Conservation (phyloP, 306 rosid genomes). For the Astragalus membranaceus region DNA sequence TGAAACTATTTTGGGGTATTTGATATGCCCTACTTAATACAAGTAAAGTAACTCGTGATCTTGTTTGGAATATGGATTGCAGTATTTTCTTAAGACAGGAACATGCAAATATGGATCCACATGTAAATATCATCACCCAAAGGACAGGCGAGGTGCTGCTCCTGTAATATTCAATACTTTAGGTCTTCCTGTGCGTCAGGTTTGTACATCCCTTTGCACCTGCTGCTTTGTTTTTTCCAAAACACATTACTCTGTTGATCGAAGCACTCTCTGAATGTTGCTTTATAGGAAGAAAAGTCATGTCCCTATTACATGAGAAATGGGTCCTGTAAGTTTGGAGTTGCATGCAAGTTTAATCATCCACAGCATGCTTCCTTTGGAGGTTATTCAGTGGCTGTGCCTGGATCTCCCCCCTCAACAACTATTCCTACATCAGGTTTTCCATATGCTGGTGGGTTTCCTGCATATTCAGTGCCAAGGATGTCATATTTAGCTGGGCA, state of each 20-base stretch:
- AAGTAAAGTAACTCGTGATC: conserved; percentile 5
- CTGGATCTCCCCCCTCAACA: conserved; percentile 48
- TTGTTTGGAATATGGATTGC: conserved; percentile 29
- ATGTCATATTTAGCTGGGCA: conserved; percentile 63
- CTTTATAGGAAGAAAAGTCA: conserved; percentile 70
- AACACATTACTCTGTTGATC: neutral
- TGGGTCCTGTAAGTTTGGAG: conserved; percentile 84
- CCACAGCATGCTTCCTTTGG: conserved; percentile 63
- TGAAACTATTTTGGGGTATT: neutral
- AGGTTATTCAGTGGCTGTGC: conserved; percentile 35
- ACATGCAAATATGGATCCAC: conserved; percentile 95
- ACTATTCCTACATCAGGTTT: conserved; percentile 51
- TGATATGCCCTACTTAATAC: neutral
- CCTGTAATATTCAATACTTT: conserved; percentile 68
- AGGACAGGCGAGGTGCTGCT: conserved; percentile 92
- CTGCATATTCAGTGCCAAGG: conserved; percentile 69
- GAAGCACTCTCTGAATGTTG: neutral
- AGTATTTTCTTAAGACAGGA: conserved; percentile 97
- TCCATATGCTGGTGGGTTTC: conserved; percentile 58
- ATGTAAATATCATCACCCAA: conserved; percentile 94
- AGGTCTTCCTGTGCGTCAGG: conserved; percentile 96
- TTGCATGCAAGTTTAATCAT: conserved; percentile 91
- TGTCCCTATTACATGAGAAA: conserved; percentile 90
- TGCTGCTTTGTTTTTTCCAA: neutral
- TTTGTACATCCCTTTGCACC: conserved; percentile 12